Conservation (phyloP, 2,329 filamentous ascomycete species). For the Orbilia quercus region DNA sequence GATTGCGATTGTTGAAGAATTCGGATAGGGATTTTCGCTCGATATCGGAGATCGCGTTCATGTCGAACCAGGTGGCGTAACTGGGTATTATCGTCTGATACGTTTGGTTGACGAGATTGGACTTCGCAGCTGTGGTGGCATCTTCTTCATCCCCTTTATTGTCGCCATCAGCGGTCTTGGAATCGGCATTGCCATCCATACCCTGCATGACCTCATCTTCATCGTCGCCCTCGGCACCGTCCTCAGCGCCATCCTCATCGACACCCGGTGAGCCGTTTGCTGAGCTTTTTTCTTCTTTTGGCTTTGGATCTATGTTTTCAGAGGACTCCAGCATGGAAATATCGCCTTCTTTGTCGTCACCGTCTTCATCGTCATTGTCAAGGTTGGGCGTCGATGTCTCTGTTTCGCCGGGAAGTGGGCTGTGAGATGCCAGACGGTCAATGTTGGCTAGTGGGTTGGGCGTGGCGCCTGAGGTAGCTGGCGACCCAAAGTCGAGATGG, state of each 20-base stretch:
- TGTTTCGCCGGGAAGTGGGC: constrained; percentile 53
- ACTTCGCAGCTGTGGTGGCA: constrained; percentile 77
- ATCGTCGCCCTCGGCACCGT: constrained; percentile 57
- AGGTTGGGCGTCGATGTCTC: constrained; percentile 54
- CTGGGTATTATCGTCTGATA: constrained; percentile 96
- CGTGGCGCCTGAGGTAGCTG: constrained; percentile 51
- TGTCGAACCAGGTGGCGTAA: constrained; percentile 99
- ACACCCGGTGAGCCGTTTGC: constrained; percentile 51
- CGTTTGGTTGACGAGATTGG: constrained; percentile 91
- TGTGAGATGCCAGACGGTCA: constrained; percentile 51
- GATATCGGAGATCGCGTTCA: constrained; percentile 89
- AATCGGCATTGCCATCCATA: constrained; percentile 67
- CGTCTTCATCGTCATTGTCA: constrained; percentile 53
- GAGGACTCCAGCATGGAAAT: constrained; percentile 56
- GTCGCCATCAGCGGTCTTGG: constrained; percentile 65
- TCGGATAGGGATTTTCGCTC: constrained; percentile 95
- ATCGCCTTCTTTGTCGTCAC: constrained; percentile 58
- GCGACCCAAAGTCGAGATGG: constrained; percentile 46
- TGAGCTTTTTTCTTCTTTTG: constrained; percentile 40
- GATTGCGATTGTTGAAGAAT: constrained; percentile 98
- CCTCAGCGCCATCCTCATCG: constrained; percentile 53
- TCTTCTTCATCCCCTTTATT: constrained; percentile 65
- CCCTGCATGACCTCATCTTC: constrained; percentile 63
- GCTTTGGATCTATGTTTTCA: constrained; percentile 57
- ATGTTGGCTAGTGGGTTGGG: constrained; percentile 49